These are phyloP conservation scores for Oryza longistaminata DNA, from an alignment of 176 grass and related monocot species.

Conservation along the genomic window DNA sequence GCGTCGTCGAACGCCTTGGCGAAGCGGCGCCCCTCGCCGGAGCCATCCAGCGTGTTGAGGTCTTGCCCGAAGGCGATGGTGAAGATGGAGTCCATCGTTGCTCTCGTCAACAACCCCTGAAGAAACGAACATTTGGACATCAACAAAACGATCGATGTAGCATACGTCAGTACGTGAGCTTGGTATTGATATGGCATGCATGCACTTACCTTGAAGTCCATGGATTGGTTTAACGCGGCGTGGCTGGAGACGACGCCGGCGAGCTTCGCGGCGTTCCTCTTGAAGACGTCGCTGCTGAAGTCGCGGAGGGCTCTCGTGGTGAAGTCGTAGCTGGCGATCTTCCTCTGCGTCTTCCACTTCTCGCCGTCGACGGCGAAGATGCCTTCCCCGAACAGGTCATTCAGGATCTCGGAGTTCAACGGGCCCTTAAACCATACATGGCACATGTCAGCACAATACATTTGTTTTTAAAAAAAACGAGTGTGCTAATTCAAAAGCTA, in stretches of 20 bases:
- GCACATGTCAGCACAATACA: background rate
- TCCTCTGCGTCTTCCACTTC: conserved; percentile 62
- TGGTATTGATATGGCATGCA: too few species aligned
- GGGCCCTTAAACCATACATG: conserved; percentile 20
- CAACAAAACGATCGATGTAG: too few species aligned
- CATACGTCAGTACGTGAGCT: too few species aligned
- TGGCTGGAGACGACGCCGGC: conserved; percentile 25
- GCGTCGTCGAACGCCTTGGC: conserved; percentile 68
- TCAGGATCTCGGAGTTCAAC: conserved; percentile 43
- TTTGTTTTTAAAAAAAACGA: too few species aligned
- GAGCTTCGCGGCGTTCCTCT: conserved; percentile 51
- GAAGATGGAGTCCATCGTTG: conserved; percentile 76
- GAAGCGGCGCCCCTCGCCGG: conserved; percentile 43
- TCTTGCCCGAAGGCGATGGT: conserved; percentile 59
- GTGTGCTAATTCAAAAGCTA: too few species aligned
- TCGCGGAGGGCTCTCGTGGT: conserved; percentile 56
- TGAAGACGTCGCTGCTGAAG: conserved; percentile 56
- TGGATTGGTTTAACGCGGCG: background rate
- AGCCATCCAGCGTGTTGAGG: conserved; percentile 42
- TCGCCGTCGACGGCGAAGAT: conserved; percentile 74
- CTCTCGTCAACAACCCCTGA: conserved; percentile 50
- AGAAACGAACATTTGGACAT: background rate
- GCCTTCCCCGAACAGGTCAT: conserved; percentile 60
- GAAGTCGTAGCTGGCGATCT: conserved; percentile 72
- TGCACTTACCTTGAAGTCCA: conserved; percentile 48